Conservation (phyloP, 2,329 filamentous ascomycete genomes). For the Aspergillus japonicus region DNA sequence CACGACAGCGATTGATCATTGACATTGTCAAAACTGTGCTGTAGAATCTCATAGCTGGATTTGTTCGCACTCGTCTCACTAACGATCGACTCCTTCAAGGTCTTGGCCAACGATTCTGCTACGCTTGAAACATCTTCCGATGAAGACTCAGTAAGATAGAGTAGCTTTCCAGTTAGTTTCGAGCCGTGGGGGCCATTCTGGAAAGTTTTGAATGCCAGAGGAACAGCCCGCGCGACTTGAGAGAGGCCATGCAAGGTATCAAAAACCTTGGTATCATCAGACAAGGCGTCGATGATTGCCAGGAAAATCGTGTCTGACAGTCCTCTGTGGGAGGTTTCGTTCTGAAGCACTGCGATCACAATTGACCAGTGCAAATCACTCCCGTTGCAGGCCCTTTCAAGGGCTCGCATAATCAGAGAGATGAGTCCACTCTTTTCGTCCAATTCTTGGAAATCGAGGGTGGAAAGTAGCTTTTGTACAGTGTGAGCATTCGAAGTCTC, state of each 20-base stretch:
- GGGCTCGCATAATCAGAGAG: slow-evolving; percentile 35
- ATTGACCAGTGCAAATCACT: slow-evolving; percentile 39
- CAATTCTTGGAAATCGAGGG: slow-evolving; percentile 38
- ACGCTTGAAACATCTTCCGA: slow-evolving; percentile 51
- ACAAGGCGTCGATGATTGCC: slow-evolving; percentile 42
- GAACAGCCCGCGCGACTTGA: slow-evolving; percentile 42
- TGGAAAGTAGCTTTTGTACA: slow-evolving; percentile 41
- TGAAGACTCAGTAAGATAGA: slow-evolving; percentile 55
- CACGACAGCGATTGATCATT: slow-evolving; percentile 46
- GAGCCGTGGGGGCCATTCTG: slow-evolving; percentile 48
- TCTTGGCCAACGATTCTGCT: slow-evolving; percentile 35
- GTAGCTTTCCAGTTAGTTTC: slow-evolving; percentile 51
- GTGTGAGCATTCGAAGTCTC: slow-evolving; percentile 34
- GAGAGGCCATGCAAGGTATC: slow-evolving; percentile 47
- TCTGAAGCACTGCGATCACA: slow-evolving; percentile 39
- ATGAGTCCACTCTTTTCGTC: slow-evolving; percentile 35
- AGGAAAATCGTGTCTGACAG: slow-evolving; percentile 38
- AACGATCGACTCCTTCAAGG: slow-evolving; percentile 37
- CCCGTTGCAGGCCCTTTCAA: slow-evolving; percentile 38
- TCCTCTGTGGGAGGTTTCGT: slow-evolving; percentile 34
- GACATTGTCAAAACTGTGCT: slow-evolving; percentile 51
- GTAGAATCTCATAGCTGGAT: slow-evolving; percentile 54
- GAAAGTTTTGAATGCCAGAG: slow-evolving; percentile 44
- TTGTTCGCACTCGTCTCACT: slow-evolving; percentile 40
- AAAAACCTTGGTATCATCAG: slow-evolving; percentile 36